A percentile compares a stretch with the other conserved stretches of the same genome.
Conservation (phyloP, 2,329 filamentous ascomycete genomes). For the Monilinia fructigena region DNA sequence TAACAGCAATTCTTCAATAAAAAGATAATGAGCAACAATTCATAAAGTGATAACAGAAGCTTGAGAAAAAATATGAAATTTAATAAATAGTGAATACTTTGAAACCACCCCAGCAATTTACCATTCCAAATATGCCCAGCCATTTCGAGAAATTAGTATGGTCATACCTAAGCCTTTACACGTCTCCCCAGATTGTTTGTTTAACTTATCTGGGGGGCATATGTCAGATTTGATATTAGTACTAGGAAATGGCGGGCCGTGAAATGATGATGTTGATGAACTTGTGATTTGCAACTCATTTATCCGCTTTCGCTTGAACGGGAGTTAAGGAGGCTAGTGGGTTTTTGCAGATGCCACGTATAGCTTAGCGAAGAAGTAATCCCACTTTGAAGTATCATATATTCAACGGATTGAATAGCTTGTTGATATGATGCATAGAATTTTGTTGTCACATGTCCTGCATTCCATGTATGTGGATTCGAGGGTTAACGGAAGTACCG, state of each 20-base stretch:
- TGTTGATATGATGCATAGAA: neutral
- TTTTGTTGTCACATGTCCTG: neutral
- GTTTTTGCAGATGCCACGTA: conserved; percentile 8
- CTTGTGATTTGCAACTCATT: conserved; percentile 12
- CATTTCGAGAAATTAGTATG: neutral
- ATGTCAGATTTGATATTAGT: conserved; percentile 11
- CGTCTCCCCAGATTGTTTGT: neutral
- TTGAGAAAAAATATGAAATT: neutral
- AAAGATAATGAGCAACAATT: neutral
- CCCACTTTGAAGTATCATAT: neutral
- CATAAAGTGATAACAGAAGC: neutral
- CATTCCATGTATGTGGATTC: neutral
- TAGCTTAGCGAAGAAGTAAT: neutral
- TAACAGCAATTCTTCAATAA: neutral
- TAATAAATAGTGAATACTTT: neutral
- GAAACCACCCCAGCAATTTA: neutral
- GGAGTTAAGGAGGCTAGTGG: neutral
- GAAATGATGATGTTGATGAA: conserved; percentile 16
- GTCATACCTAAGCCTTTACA: neutral
- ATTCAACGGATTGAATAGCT: neutral
- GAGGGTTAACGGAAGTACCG: conserved; percentile 2
- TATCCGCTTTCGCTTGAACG: conserved; percentile 13
- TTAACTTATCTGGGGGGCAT: neutral
- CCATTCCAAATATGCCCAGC: neutral
- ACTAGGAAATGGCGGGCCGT: conserved; percentile 18